Evolutionary conservation across 345 rosid genomes (phyloP), one percentile per base, ranked within the genome.

Genomic region (Camelina hispida): DNA sequence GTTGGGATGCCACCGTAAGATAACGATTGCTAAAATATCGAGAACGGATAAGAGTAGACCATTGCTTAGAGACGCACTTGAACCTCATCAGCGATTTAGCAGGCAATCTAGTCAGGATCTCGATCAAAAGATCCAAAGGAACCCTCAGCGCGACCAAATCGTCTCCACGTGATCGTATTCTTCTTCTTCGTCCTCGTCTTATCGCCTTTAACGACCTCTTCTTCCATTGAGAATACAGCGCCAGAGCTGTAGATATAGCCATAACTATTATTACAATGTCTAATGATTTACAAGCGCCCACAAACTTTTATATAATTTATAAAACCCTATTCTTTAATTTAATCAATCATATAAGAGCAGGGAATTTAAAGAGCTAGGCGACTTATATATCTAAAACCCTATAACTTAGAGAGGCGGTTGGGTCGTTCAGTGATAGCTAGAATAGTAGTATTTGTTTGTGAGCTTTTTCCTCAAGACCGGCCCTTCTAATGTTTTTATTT

Each of bases 21-120:
- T 52, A 37, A 37, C 9, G 15, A 20, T 66, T 66, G 34, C 18
- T 18, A 13, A 66, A 34, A 4, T 4, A 17, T 4, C 32, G 71
- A 5, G 34, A 51, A 50, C 32, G 18, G 32, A 66, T 66, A 6
- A 66, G 70, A 66, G 14, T 12, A 50, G 0, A 50, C 70, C 70
- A 66, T 2, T 32, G 34, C 46, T 66, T 66, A 7, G 70, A 64
- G 3, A 64, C 28, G 55, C 43, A 65, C 56, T 47, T 65, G 56
- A 65, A 65, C 56, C 42, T 50, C 44, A 32, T 48, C 17, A 66
- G 8, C 2, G 70, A 66, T 50, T 32, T 66, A 11, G 32, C 30
- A 4, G 46, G 71, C 30, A 66, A 20, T 51, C 71, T 66, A 12
- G 9, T 18, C 32, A 66, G 4, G 0, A 66, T 51, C 47, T 51